phyloP scores from a whole-genome alignment of 306 rosid species.

The Pterocarpus santalinus region DNA sequence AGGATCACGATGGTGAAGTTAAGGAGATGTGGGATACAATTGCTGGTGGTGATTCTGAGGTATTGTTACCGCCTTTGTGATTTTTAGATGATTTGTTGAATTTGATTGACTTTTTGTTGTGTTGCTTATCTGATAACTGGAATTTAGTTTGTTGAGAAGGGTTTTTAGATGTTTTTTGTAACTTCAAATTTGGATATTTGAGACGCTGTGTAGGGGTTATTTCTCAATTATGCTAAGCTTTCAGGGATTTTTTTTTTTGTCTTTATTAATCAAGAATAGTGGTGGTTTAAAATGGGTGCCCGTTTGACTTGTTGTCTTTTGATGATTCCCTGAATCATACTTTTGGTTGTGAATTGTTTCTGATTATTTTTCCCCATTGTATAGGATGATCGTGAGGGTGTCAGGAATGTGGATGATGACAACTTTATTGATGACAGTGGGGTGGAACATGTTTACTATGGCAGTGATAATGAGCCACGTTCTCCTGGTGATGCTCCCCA shows the following conservation, averaged over 20 bases:
- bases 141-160: background rate
- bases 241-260: background rate
- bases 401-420: slow-evolving; percentile 83
- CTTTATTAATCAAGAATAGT: background rate
- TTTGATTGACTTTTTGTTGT: background rate
- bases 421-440: slow-evolving; percentile 97
- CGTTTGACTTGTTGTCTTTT: background rate
- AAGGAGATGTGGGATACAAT: slow-evolving; percentile 97
- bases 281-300: background rate
- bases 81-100: background rate
- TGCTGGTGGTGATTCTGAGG: slow-evolving; percentile 94
- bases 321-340: background rate
- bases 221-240: background rate
- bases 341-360: slow-evolving; percentile 40
- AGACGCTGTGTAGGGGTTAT: background rate
- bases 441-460: slow-evolving; percentile 80
- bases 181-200: background rate
- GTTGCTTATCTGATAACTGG: background rate
- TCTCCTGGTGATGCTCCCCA: slow-evolving; percentile 86
- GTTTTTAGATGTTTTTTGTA: background rate
- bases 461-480: slow-evolving; percentile 68
- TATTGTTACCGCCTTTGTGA: slow-evolving; percentile 28
- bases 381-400: slow-evolving; percentile 90
- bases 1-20: slow-evolving; percentile 94
- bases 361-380: slow-evolving; percentile 44